A percentile compares a stretch with the other conserved stretches of the same genome.
Conservation (phyloP, 495 filamentous ascomycete genomes). For the Neurospora sp. region DNA sequence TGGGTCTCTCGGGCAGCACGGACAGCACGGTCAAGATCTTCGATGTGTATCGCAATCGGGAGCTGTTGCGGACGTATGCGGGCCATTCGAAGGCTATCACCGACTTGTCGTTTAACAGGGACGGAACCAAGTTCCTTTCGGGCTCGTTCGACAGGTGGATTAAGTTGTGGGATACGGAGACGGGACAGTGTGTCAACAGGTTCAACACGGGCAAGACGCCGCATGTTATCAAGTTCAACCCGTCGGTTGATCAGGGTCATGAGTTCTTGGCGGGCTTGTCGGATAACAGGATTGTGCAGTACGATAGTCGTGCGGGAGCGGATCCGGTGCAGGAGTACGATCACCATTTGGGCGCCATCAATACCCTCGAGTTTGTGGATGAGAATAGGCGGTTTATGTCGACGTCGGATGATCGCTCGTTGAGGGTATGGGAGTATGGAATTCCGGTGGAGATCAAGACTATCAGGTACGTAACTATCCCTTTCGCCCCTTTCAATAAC, state of each 20-base stretch:
- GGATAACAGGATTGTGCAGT: constrained; percentile 98
- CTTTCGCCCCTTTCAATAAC: neutral
- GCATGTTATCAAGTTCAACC: constrained; percentile 91
- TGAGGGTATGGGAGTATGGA: constrained; percentile 95
- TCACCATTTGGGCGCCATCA: constrained; percentile 93
- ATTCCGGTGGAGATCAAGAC: constrained; percentile 66
- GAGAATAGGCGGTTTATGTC: constrained; percentile 93
- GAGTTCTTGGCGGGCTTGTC: constrained; percentile 95
- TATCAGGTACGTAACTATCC: constrained; percentile 18
- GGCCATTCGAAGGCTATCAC: constrained; percentile 87
- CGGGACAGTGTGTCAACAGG: constrained; percentile 71
- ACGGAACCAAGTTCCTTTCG: constrained; percentile 82
- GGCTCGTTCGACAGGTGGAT: constrained; percentile 88
- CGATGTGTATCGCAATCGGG: constrained; percentile 83
- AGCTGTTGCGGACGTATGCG: constrained; percentile 78
- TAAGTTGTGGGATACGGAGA: constrained; percentile 97
- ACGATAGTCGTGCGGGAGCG: constrained; percentile 69
- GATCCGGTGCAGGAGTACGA: constrained; percentile 95
- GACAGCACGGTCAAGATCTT: constrained; percentile 90
- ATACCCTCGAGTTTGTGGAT: constrained; percentile 95
- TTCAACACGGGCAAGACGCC: constrained; percentile 91
- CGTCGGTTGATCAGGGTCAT: constrained; percentile 58
- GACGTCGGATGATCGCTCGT: constrained; percentile 90
- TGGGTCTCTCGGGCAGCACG: constrained; percentile 75
- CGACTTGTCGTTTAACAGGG: constrained; percentile 76